These are phyloP conservation scores for Immersiporthe knoxdaviesiana DNA, from an alignment of 2,329 filamentous ascomycete genomes.

Conservation along the genomic window DNA sequence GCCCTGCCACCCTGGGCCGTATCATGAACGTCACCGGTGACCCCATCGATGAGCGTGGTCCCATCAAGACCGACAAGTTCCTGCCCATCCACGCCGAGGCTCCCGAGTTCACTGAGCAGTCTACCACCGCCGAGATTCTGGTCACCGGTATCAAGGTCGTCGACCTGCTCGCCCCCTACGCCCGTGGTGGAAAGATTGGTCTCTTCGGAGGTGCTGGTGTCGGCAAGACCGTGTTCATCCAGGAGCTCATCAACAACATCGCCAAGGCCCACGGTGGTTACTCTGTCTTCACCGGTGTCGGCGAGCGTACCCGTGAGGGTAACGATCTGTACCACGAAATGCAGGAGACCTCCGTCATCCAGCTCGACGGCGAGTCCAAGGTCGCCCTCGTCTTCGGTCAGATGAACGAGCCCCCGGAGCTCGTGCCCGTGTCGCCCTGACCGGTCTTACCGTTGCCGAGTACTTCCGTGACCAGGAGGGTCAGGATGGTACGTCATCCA, in stretches of 20 bases:
- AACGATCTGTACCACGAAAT: slow-evolving; percentile 99
- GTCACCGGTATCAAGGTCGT: slow-evolving; percentile 99
- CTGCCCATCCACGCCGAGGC: slow-evolving; percentile 93
- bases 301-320: slow-evolving; percentile 99
- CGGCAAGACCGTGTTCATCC: slow-evolving; percentile 99
- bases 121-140: slow-evolving; percentile 92
- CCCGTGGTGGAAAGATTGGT: slow-evolving; percentile 99
- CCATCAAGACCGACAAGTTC: slow-evolving; percentile 89
- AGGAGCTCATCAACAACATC: slow-evolving; percentile 99
- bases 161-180: slow-evolving; percentile 97
- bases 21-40: slow-evolving; percentile 99
- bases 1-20: slow-evolving; percentile 89
- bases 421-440: slow-evolving; percentile 99
- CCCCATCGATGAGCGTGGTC: slow-evolving; percentile 98
- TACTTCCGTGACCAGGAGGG: slow-evolving; percentile 79
- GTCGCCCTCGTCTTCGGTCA: slow-evolving; percentile 99
- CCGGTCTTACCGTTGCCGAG: slow-evolving; percentile 79
- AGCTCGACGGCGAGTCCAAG: slow-evolving; percentile 99
- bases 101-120: slow-evolving; percentile 92
- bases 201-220: slow-evolving; percentile 99
- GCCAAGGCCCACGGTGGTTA: slow-evolving; percentile 99
- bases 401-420: slow-evolving; percentile 99
- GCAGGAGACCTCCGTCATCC: slow-evolving; percentile 99
- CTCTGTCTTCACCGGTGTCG: slow-evolving; percentile 99
- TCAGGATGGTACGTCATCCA: slow-evolving; percentile 73